Evolutionary conservation across 2,329 filamentous ascomycete genomes (phyloP), one percentile per base, ranked within the genome.

Genomic region (Trichophyton verrucosum): DNA sequence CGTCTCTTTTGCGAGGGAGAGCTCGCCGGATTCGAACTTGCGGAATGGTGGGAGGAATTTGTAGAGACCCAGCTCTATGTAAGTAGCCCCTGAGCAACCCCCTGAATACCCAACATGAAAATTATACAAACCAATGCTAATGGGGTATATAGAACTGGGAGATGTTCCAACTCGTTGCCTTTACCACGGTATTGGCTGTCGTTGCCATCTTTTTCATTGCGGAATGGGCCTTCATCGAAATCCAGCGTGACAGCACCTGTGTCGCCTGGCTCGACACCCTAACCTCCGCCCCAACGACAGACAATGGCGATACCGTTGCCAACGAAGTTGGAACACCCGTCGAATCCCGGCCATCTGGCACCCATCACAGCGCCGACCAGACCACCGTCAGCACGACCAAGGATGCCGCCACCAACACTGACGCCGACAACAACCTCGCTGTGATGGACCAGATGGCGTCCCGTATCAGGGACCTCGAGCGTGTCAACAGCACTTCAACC

Each of bases 101-200:
- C 38, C 49, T 51, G 46, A 51, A 22, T 38, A 44, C 15, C 40
- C 40, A 38, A 33, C 13, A 15, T 15, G 1, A 51, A 51, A 7
- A 24, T 3, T 9, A 17, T 11, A 24, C n/a, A 47, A 17, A 47
- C 27, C 6, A 22, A n/a, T 53, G 42, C 24, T 49, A 51, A 46
- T 22, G 20, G 51, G 40, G n/a, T 38, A 8, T 59, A 62, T 59
- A 62, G 61, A 40, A 27, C 55, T 61, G 59, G 59, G 61, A 62
- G n/a, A 55, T 49, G 24, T 61, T 51, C 56, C 59, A 47, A 51
- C 61, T 57, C 33, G 38, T 57, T 22, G 38, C 55, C n/a, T 57
- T 57, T 30, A 44, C 55, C 11, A 33, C 33, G 38, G 33, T 57
- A 38, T 44, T 57, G 55, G 55, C 38, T 44, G 55, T 59, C 17